Percentiles rank a stretch among this genome's conserved stretches.
phyloP scores from a whole-genome alignment of 345 rosid species.

The Firmiana major region DNA sequence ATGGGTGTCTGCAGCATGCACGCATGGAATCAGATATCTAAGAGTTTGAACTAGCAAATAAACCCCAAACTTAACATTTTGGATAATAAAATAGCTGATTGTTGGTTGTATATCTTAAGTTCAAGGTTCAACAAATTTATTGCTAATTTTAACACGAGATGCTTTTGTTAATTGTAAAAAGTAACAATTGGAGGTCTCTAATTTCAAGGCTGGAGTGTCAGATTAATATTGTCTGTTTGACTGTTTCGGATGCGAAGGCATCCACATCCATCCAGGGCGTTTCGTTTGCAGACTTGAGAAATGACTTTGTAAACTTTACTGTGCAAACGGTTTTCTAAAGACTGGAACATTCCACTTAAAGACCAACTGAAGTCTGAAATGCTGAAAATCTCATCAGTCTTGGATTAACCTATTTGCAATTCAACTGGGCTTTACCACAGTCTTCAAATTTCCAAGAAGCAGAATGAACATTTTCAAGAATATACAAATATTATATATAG shows the following conservation, averaged over 20 bases:
- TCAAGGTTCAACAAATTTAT: background rate
- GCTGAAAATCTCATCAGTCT: background rate
- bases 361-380: background rate
- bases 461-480: background rate
- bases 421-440: background rate
- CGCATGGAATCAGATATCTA: background rate
- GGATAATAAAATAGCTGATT: background rate
- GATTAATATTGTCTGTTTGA: background rate
- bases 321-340: conserved; percentile 1
- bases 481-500: no score
- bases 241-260: background rate
- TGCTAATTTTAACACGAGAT: background rate
- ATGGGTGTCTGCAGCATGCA: background rate
- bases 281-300: conserved; percentile 3
- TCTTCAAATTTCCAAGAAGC: background rate
- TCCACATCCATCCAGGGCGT: conserved; percentile 6
- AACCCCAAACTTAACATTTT: no score
- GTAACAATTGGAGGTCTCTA: background rate
- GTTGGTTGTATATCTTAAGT: background rate
- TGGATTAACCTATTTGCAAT: background rate
- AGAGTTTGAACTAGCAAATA: background rate
- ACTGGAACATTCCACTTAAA: background rate
- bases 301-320: background rate
- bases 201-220: background rate
- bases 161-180: background rate